A percentile compares a stretch with the other conserved stretches of the same genome.
Conservation (phyloP, 108 stramenopile genomes). For the Nitzschia sp. region DNA sequence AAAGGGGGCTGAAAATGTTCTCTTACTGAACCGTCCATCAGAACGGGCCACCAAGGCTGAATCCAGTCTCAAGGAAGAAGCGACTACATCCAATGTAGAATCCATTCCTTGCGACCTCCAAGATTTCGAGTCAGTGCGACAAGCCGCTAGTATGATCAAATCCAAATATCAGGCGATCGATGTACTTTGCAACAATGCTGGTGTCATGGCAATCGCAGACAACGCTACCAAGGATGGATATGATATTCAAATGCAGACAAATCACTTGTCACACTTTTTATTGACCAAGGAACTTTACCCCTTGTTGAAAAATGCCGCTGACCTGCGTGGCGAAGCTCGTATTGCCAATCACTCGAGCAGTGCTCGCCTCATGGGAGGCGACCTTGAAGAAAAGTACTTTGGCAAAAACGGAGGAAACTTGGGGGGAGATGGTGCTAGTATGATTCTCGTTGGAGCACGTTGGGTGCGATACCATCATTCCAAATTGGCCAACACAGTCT, state of each 20-base stretch:
- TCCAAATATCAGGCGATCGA: slow-evolving; percentile 40
- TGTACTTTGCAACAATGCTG: slow-evolving; percentile 64
- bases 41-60: slow-evolving; percentile 40
- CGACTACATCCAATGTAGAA: slow-evolving; percentile 21
- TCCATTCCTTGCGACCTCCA: slow-evolving; percentile 52
- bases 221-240: slow-evolving; percentile 61
- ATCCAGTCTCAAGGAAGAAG: slow-evolving; percentile 18
- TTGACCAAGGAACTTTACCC: slow-evolving; percentile 58
- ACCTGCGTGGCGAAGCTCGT: slow-evolving; percentile 47
- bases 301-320: slow-evolving; percentile 38
- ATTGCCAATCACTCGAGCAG: slow-evolving; percentile 47
- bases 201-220: slow-evolving; percentile 58
- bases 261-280: slow-evolving; percentile 64
- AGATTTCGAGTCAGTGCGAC: slow-evolving; percentile 40
- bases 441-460: slow-evolving; percentile 35
- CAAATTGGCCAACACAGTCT: slow-evolving; percentile 67
- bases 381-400: slow-evolving; percentile 54
- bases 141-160: slow-evolving; percentile 38
- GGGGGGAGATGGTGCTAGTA: slow-evolving; percentile 39
- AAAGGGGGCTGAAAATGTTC: slow-evolving; percentile 40
- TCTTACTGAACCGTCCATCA: slow-evolving; percentile 53
- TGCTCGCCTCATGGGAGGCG: slow-evolving; percentile 18
- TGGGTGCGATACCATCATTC: slow-evolving; percentile 57
- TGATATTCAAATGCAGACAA: slow-evolving; percentile 66
- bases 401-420: slow-evolving; percentile 49